Base-by-base conservation (phyloP, 495 filamentous ascomycete genomes). In the Podospora comata region DNA sequence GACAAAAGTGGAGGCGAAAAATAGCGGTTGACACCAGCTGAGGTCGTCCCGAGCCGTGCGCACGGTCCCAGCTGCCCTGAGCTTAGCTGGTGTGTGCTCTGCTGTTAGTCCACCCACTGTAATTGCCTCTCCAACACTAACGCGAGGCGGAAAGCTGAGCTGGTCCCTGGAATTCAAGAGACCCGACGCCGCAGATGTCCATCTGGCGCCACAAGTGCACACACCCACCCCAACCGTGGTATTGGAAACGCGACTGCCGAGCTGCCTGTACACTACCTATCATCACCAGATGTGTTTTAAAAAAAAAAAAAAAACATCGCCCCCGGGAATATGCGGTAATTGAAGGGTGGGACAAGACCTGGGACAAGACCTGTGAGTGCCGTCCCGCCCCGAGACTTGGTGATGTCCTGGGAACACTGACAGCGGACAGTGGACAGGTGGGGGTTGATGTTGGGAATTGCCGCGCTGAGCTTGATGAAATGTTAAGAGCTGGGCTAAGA, bases 231-330 rank as follows among this genome's bases (percentile, higher is more conserved):
- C 55, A 58, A 58, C 55, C 55, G 23, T 58, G 55, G 55, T 58
- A 58, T 58, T 20, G 55, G 55, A 58, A 26, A 58, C 55, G n/a
- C 55, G 55, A 58, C 55, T 58, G n/a, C 55, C 55, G 55, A 48
- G 39, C 39, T 48, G 13, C 39, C 39, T 23, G 23, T 23, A 23
- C 23, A 23, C 23, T 23, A 23, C 23, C 23, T 23, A 23, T 23
- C 23, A 23, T 23, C 23, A 23, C 1, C 23, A 23, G 23, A 23
- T 23, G 23, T 23, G 1, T 23, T 23, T 23, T 23, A 1, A 23
- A 23, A 23, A 23, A 1, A 1, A 23, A 23, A 23, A 23, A 1
- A 23, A 23, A 23, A 23, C 23, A 32, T 5, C 13, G 13, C 39
- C 39, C 13, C 2, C 39, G 39, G 39, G 15, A 48, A 3, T 48